A percentile compares a stretch with the other conserved stretches of the same genome.
Evolutionary conservation across 1,139 yeast species (phyloP).

Genomic region (Kodamaea alishanica): DNA sequence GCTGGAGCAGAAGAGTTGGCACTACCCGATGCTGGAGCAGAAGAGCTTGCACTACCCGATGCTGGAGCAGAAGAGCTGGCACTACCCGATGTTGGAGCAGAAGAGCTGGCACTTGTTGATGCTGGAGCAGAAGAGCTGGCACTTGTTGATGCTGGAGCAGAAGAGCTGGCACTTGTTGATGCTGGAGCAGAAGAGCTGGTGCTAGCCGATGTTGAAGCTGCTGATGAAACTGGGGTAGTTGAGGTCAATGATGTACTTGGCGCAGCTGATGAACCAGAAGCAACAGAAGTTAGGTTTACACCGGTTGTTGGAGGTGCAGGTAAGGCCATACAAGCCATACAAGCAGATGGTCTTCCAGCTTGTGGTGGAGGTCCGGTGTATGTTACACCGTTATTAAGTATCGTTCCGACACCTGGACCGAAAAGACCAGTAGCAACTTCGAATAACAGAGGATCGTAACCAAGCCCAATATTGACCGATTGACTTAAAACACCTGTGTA

Average conservation of each 20-base stretch:
- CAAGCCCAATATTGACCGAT: conserved; percentile 23
- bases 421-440: conserved; percentile 15
- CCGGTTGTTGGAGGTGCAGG: conserved; percentile 2
- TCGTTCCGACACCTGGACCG: conserved; percentile 11
- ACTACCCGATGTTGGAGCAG: too few relatives aligned
- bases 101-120: too few relatives aligned
- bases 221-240: not conserved
- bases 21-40: conserved; percentile 2
- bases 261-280: not conserved
- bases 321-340: conserved; percentile 3
- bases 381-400: conserved; percentile 16
- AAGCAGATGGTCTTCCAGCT: conserved; percentile 2
- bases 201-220: conserved; percentile 1
- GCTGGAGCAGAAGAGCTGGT: conserved; percentile 1
- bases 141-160: not conserved
- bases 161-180: not conserved
- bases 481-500: conserved; percentile 10
- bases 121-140: not conserved
- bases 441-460: conserved; percentile 12
- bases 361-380: conserved; percentile 16
- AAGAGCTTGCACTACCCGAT: conserved; percentile 12
- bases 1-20: conserved; percentile 4
- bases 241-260: not conserved
- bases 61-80: conserved; percentile 3
- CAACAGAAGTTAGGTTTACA: not conserved